Conservation (phyloP, 805 yeast species). For the Kuraishia floccosa region DNA sequence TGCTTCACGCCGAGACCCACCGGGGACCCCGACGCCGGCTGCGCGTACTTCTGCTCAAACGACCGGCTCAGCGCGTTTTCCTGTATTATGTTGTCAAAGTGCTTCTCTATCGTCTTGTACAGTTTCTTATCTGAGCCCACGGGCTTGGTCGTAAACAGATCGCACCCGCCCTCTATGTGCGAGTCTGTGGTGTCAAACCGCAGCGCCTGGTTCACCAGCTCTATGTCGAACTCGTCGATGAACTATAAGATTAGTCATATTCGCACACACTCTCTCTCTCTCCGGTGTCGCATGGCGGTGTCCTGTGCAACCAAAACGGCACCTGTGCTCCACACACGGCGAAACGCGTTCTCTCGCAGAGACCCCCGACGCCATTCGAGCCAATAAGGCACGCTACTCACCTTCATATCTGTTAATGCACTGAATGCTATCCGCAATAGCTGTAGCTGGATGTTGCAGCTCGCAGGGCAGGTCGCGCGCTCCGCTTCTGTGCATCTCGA, state of each 20-base stretch:
- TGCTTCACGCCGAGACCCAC: neutral
- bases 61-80: slow-evolving; percentile 28
- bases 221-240: slow-evolving; percentile 90
- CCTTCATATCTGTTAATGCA: too few relatives aligned
- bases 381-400: too few relatives aligned
- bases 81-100: slow-evolving; percentile 44
- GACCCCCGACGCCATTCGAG: too few relatives aligned
- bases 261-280: too few relatives aligned
- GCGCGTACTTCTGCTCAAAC: slow-evolving; percentile 1
- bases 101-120: slow-evolving; percentile 78
- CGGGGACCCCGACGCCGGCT: slow-evolving; percentile 5
- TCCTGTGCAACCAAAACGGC: too few relatives aligned
- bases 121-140: slow-evolving; percentile 84
- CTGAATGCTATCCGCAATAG: too few relatives aligned
- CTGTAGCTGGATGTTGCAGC: too few relatives aligned
- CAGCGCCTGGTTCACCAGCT: slow-evolving; percentile 76
- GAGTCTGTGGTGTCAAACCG: slow-evolving; percentile 69
- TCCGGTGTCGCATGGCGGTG: too few relatives aligned
- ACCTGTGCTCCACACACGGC: too few relatives aligned
- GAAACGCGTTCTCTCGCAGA: too few relatives aligned
- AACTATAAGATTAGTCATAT: slow-evolving; percentile 33
- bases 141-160: slow-evolving; percentile 88
- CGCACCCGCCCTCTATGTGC: slow-evolving; percentile 80
- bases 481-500: too few relatives aligned
- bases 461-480: too few relatives aligned